A percentile compares a stretch with the other conserved stretches of the same genome.
phyloP scores from a whole-genome alignment of 768 basidiomycete genomes.

The Lactarius tabidus region DNA sequence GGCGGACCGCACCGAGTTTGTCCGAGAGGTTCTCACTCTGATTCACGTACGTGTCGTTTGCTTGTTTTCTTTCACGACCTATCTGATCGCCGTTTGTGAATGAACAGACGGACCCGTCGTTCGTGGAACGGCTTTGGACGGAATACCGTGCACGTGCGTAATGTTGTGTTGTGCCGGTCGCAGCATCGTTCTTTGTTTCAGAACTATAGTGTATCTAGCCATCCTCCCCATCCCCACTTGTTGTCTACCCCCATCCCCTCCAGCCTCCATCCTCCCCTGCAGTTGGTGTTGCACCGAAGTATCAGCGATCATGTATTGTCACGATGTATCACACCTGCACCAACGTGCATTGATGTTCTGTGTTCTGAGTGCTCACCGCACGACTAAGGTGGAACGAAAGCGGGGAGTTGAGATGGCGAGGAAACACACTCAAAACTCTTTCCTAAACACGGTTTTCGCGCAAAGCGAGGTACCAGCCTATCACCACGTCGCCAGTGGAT shows the following conservation, averaged over 20 bases:
- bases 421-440: too few relatives aligned
- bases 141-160: constrained; percentile 38
- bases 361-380: too few relatives aligned
- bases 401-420: too few relatives aligned
- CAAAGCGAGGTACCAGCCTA: background rate
- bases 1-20: constrained; percentile 39
- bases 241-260: too few relatives aligned
- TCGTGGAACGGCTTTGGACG: constrained; percentile 58
- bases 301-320: constrained; percentile 15
- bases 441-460: too few relatives aligned
- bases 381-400: too few relatives aligned
- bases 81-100: background rate
- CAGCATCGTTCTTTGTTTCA: background rate
- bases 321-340: constrained; percentile 19
- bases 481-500: background rate
- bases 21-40: constrained; percentile 72
- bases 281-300: constrained; percentile 10
- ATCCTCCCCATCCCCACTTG: background rate
- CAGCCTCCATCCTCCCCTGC: background rate
- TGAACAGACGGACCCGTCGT: constrained; percentile 56
- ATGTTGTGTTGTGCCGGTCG: background rate
- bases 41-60: constrained; percentile 29
- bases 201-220: background rate
- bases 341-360: constrained; percentile 14
- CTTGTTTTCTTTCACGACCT: background rate